Conservation (phyloP, 1,139 yeast species). For the Candida mesenterica region DNA sequence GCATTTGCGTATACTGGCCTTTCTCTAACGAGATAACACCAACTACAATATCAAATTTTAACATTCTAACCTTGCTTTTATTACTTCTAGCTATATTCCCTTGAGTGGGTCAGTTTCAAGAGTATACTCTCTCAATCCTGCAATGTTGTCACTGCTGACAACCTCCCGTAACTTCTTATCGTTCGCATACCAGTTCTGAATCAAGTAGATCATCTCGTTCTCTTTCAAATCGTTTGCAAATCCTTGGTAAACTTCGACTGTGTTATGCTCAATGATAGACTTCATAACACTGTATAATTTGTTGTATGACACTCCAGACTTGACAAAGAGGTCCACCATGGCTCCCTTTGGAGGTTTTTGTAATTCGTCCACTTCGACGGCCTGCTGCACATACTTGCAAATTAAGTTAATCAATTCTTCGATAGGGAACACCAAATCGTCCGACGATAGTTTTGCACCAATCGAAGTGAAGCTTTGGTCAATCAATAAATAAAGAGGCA, state of each 20-base stretch:
- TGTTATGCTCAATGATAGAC: conserved; percentile 65
- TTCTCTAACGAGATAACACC: no score
- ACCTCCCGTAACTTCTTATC: conserved; percentile 63
- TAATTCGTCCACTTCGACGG: conserved; percentile 30
- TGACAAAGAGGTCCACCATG: conserved; percentile 64
- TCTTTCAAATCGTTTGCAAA: conserved; percentile 40
- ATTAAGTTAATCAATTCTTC: conserved; percentile 65
- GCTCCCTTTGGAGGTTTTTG: conserved; percentile 46
- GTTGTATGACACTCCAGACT: conserved; percentile 73
- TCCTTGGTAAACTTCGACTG: conserved; percentile 46
- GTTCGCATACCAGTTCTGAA: conserved; percentile 61
- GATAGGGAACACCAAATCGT: conserved; percentile 80
- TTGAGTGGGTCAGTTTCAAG: conserved; percentile 47
- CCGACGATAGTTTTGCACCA: conserved; percentile 45
- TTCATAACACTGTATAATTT: conserved; percentile 66
- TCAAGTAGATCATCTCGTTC: conserved; percentile 60
- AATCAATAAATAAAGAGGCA: conserved; percentile 40
- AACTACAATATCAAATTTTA: no score
- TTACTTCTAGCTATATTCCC: neutral
- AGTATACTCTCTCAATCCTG: conserved; percentile 36
- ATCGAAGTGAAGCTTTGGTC: conserved; percentile 38
- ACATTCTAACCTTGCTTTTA: no score
- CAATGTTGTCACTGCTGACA: conserved; percentile 39
- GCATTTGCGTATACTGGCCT: no score
- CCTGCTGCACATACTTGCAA: conserved; percentile 41